Evolutionary conservation across 805 yeast species (phyloP).

Genomic region (Starmerella kuoi): DNA sequence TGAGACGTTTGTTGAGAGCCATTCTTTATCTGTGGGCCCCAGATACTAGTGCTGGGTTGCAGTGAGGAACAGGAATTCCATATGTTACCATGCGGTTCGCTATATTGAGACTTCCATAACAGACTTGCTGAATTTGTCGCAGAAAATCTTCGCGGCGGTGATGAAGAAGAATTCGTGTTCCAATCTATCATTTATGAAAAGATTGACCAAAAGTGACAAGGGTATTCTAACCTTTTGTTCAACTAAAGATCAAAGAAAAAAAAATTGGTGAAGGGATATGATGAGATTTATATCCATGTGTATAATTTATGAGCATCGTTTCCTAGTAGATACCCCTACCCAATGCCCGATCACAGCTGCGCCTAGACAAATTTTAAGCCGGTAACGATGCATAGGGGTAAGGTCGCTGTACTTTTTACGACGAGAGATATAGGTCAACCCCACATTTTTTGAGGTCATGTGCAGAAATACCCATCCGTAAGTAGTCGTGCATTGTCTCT

Average conservation of each 20-base stretch:
- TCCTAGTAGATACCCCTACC: constrained; percentile 8
- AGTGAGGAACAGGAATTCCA: constrained; percentile 1
- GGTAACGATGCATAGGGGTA: constrained; percentile 11
- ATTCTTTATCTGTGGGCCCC: constrained; percentile 14
- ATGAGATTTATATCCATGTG: constrained; percentile 1
- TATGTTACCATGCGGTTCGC: constrained; percentile 1
- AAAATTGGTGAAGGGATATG: background rate
- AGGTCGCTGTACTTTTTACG: constrained; percentile 15
- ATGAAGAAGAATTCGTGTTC: background rate
- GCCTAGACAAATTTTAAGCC: constrained; percentile 11
- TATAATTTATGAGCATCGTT: constrained; percentile 4
- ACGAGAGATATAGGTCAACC: constrained; percentile 3
- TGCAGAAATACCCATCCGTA: no score
- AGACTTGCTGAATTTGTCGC: background rate
- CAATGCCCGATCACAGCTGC: constrained; percentile 6
- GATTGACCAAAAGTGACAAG: background rate
- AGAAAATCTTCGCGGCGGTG: constrained; percentile 8
- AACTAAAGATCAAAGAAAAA: background rate
- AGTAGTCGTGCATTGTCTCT: no score
- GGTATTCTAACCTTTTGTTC: no score
- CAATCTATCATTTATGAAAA: background rate
- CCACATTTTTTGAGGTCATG: constrained; percentile 5
- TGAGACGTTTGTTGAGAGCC: background rate
- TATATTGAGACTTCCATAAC: constrained; percentile 1
- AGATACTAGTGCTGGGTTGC: constrained; percentile 17